Conservation (phyloP, 352 stramenopile species). For the Aphanomyces euteiches region DNA sequence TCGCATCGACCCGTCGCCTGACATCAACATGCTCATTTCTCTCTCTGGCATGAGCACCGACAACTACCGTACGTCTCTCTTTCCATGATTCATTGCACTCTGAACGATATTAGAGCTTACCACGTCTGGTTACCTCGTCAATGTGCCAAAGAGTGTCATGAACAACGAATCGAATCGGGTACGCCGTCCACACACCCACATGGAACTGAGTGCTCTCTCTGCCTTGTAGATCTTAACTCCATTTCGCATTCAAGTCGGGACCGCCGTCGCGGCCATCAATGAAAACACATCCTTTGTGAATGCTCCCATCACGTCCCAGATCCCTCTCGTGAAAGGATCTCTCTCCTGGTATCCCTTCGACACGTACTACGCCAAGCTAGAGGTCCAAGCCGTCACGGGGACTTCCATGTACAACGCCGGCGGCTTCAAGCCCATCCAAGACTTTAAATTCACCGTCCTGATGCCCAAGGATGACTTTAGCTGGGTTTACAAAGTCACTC, state of each 20-base stretch:
- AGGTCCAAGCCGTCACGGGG: constrained; percentile 15
- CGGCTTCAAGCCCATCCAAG: constrained; percentile 7
- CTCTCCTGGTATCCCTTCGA: constrained; percentile 12
- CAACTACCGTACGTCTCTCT: neutral
- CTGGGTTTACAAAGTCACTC: constrained; percentile 8
- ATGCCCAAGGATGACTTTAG: constrained; percentile 7
- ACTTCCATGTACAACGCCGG: constrained; percentile 3
- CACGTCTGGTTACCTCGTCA: neutral
- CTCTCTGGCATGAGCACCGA: neutral
- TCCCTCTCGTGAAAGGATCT: constrained; percentile 5
- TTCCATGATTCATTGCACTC: no score
- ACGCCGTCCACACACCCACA: neutral
- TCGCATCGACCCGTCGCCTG: neutral
- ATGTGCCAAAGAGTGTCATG: neutral
- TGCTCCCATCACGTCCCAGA: constrained; percentile 13
- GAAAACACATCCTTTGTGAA: neutral
- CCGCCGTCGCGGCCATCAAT: neutral
- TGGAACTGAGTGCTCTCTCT: neutral
- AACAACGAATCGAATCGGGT: neutral
- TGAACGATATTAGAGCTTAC: no score
- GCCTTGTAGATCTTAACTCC: neutral
- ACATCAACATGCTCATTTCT: neutral
- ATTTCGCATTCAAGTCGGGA: neutral
- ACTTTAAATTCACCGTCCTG: neutral
- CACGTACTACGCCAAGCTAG: constrained; percentile 9